Evolutionary conservation across 805 yeast genomes (phyloP), one percentile per base, ranked within the genome.

Genomic region (Wickerhamomyces sydowiorum): DNA sequence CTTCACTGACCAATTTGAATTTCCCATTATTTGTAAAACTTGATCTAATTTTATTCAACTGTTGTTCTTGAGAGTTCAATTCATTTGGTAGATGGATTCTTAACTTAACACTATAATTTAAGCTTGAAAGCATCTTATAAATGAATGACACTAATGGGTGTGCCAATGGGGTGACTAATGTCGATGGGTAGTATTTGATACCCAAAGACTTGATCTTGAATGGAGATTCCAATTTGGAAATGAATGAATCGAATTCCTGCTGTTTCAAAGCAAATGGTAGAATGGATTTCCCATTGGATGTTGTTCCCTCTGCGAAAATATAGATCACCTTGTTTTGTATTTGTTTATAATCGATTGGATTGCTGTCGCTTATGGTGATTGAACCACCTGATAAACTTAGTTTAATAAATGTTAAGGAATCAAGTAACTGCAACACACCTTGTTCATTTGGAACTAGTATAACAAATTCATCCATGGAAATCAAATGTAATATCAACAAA

Each of bases 221-320:
- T 5, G 17, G 27, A 14, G 15, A 23, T 2, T 30, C 24, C 9
- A 47, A 18, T 7, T 39, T 19, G 3, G 38, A 23, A 23, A 47
- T 38, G 27, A 63, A 50, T 2, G 40, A 38, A 13, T 48, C 43
- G 40, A 65, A 50, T 6, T 45, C 25, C 0, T 19, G 13, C n/a
- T 56, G 58, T 6, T 46, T 47, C 12, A 64, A 34, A 5, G 66
- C 64, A 42, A 85, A 74, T 3, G 87, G 78, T 46, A 90, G 68
- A 1, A 90, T 56, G 0, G 89, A 80, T 47, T 80, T 80, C 39
- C 95, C 93, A 57, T 90, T 91, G 0, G 96, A 78, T 0, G 96
- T 72, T 0, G 96, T 86, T 0, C 96, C 96, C 55, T 89, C 97
- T 3, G 82, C 70, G 44, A 88, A 78, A 19, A 84, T 50, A 40